Percentiles rank a stretch among this genome's conserved stretches.
phyloP scores from a whole-genome alignment of 352 stramenopile genomes.

The Peronospora tabacina region DNA sequence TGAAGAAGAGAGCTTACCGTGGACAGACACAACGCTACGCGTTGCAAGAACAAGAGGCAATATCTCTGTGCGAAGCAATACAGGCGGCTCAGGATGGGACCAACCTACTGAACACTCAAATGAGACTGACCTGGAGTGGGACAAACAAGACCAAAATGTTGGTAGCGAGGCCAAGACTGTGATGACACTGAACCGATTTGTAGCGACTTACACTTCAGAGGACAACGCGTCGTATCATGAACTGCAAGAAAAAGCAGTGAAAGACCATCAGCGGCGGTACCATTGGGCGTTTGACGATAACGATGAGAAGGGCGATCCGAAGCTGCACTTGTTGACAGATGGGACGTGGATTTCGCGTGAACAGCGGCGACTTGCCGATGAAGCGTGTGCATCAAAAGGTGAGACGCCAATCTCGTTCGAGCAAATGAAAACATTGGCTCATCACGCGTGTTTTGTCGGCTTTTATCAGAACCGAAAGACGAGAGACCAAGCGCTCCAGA shows the following conservation, averaged over 20 bases:
- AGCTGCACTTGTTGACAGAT: slow-evolving; percentile 60
- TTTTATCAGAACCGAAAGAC: slow-evolving; percentile 38
- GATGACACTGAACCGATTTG: slow-evolving; percentile 69
- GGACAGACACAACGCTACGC: slow-evolving; percentile 23
- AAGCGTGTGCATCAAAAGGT: slow-evolving; percentile 54
- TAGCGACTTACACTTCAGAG: slow-evolving; percentile 78
- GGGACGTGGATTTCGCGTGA: slow-evolving; percentile 70
- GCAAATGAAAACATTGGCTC: background rate
- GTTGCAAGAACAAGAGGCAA: slow-evolving; percentile 6
- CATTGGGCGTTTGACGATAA: slow-evolving; percentile 75
- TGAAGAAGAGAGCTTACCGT: slow-evolving; percentile 11
- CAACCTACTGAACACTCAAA: slow-evolving; percentile 29
- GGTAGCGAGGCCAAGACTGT: slow-evolving; percentile 7
- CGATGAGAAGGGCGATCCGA: slow-evolving; percentile 42
- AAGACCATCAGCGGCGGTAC: slow-evolving; percentile 58
- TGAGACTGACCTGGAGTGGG: background rate
- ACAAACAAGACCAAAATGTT: slow-evolving; percentile 1
- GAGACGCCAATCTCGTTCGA: background rate
- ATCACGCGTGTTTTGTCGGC: slow-evolving; percentile 5
- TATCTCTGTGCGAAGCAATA: slow-evolving; percentile 18
- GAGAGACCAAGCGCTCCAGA: slow-evolving; percentile 55
- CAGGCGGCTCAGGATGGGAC: slow-evolving; percentile 45
- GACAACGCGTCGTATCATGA: slow-evolving; percentile 77
- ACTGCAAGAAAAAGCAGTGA: slow-evolving; percentile 62
- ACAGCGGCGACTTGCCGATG: slow-evolving; percentile 49